These are phyloP conservation scores for Scalesia atractyloides DNA, from an alignment of 129 eudicot genomes.

Conservation along the genomic window DNA sequence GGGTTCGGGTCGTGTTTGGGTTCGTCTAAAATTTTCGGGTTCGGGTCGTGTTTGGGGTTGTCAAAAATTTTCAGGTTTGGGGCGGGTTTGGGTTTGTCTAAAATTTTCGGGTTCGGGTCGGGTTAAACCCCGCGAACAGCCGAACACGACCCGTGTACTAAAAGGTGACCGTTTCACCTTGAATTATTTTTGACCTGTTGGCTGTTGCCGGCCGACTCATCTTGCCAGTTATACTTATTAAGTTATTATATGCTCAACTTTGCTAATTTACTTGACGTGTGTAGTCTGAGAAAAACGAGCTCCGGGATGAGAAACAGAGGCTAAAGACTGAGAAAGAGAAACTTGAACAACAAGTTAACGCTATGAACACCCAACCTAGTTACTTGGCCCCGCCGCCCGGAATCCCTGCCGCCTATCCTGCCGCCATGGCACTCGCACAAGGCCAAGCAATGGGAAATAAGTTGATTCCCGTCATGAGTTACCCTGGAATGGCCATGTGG, in stretches of 20 bases:
- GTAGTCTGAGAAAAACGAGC: conserved; percentile 69
- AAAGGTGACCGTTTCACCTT: not conserved
- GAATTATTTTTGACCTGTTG: not conserved
- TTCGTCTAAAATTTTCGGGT: too few relatives aligned
- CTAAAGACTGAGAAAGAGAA: conserved; percentile 68
- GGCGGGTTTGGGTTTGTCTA: too few relatives aligned
- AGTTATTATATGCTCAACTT: not conserved
- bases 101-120: too few relatives aligned
- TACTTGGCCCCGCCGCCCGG: conserved; percentile 47
- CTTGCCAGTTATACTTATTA: not conserved
- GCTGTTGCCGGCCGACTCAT: not conserved
- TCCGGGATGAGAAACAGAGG: conserved; percentile 81
- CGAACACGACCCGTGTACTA: not conserved
- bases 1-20: too few relatives aligned
- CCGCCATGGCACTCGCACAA: conserved; percentile 50
- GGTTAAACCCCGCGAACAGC: not conserved
- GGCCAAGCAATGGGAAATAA: conserved; percentile 62
- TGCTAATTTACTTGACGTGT: not conserved
- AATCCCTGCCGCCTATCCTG: conserved; percentile 54
- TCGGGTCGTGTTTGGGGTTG: too few relatives aligned
- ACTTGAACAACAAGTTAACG: conserved; percentile 55
- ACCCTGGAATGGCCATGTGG: conserved; percentile 96
- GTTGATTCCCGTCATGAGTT: conserved; percentile 67
- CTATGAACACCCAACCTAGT: conserved; percentile 55
- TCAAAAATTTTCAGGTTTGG: too few relatives aligned